phyloP scores from a whole-genome alignment of 176 grass and related monocot genomes.

The Poa pratensis region DNA sequence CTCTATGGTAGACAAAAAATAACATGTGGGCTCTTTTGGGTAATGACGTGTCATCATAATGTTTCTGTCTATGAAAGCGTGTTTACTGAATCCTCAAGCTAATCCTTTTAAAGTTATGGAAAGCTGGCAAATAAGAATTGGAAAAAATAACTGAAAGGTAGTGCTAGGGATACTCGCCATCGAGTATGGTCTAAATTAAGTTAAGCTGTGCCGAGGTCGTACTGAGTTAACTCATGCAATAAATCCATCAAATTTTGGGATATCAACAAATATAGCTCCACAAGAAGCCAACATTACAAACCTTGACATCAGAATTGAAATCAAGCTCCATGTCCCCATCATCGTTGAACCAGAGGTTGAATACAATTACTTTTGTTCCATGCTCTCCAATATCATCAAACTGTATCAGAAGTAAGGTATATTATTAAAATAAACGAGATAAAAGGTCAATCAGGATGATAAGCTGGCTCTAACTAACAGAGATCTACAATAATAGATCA shows the following conservation, averaged over 20 bases:
- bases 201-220: not conserved
- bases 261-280: conserved; percentile 37
- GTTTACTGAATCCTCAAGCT: conserved; percentile 1
- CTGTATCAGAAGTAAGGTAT: conserved; percentile 51
- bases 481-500: conserved; percentile 21
- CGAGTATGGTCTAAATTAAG: not conserved
- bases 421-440: conserved; percentile 21
- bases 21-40: conserved; percentile 10
- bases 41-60: not conserved
- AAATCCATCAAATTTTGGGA: conserved; percentile 16
- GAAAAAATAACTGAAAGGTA: not conserved
- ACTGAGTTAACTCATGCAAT: conserved; percentile 8
- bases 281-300: conserved; percentile 43
- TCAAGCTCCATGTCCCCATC: conserved; percentile 95
- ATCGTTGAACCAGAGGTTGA: conserved; percentile 97
- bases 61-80: conserved; percentile 4
- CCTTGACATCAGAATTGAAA: conserved; percentile 82
- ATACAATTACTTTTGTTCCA: conserved; percentile 93
- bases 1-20: not conserved
- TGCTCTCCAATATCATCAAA: conserved; percentile 87
- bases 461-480: conserved; percentile 17
- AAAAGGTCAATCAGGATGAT: conserved; percentile 27
- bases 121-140: not conserved
- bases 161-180: not conserved
- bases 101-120: conserved; percentile 6